Percentiles rank a stretch among this genome's conserved stretches.
phyloP scores from a whole-genome alignment of 1,139 yeast species.

The Suhomyces wounanorum region DNA sequence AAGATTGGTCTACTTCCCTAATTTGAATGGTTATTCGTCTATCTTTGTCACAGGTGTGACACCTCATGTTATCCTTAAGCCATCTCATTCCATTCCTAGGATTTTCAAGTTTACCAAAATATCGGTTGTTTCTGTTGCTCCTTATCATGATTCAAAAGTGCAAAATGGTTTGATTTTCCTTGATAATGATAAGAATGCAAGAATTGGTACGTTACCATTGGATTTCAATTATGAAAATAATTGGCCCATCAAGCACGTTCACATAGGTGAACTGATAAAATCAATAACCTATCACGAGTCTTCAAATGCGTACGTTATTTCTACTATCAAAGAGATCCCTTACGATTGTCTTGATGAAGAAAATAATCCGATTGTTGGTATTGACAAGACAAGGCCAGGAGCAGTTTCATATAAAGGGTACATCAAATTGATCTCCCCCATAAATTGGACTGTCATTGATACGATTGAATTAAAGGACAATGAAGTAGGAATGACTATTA shows the following conservation, averaged over 20 bases:
- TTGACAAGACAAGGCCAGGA: constrained; percentile 47
- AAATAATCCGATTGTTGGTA: constrained; percentile 63
- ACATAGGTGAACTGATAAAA: constrained; percentile 65
- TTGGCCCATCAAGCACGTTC: constrained; percentile 59
- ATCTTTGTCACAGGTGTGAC: constrained; percentile 75
- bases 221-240: constrained; percentile 61
- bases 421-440: constrained; percentile 69
- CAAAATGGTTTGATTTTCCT: constrained; percentile 67
- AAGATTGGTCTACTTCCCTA: constrained; percentile 60
- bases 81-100: constrained; percentile 64
- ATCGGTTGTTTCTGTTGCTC: constrained; percentile 64
- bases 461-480: constrained; percentile 63
- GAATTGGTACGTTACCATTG: constrained; percentile 62
- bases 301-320: constrained; percentile 64
- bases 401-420: constrained; percentile 62
- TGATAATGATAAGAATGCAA: constrained; percentile 70
- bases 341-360: constrained; percentile 79
- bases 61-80: constrained; percentile 69
- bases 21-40: constrained; percentile 59
- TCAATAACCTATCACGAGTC: constrained; percentile 72
- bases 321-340: constrained; percentile 61
- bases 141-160: constrained; percentile 42
- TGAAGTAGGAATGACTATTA: constrained; percentile 64
- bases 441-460: constrained; percentile 78
- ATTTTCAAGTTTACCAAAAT: constrained; percentile 67